Conservation (phyloP, 345 rosid genomes). For the Orychophragmus violaceus region DNA sequence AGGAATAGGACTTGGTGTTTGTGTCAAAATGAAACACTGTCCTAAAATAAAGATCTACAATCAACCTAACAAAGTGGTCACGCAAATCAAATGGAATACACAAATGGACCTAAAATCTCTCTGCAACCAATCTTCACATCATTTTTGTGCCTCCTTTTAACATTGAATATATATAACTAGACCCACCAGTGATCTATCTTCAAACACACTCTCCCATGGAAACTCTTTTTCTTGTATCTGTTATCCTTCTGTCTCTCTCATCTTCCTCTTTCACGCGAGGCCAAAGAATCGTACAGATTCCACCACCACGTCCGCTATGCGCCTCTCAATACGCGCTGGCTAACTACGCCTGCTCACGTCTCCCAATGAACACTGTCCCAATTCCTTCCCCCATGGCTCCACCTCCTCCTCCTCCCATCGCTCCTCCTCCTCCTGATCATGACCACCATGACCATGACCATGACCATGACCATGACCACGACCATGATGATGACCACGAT, state of each 20-base stretch:
- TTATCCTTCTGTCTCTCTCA: neutral
- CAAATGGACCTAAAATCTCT: slow-evolving; percentile 11
- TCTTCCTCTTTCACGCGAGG: slow-evolving; percentile 17
- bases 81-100: slow-evolving; percentile 7
- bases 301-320: slow-evolving; percentile 53
- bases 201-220: slow-evolving; percentile 17
- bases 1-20: neutral
- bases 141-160: slow-evolving; percentile 14
- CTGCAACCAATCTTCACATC: slow-evolving; percentile 13
- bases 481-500: neutral
- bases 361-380: slow-evolving; percentile 35
- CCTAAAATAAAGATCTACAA: slow-evolving; percentile 16
- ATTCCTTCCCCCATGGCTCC: slow-evolving; percentile 16
- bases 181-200: slow-evolving; percentile 10
- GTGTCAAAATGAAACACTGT: slow-evolving; percentile 11
- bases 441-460: slow-evolving; percentile 9
- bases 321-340: slow-evolving; percentile 57
- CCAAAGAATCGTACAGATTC: slow-evolving; percentile 25
- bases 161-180: slow-evolving; percentile 19
- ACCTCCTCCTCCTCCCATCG: slow-evolving; percentile 20
- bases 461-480: neutral
- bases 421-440: slow-evolving; percentile 15
- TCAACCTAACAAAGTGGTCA: slow-evolving; percentile 31
- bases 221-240: slow-evolving; percentile 8
- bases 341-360: slow-evolving; percentile 54